Evolutionary conservation across 2,329 filamentous ascomycete genomes (phyloP), one percentile per base, ranked within the genome.

Genomic region (Diplocarpon mali): DNA sequence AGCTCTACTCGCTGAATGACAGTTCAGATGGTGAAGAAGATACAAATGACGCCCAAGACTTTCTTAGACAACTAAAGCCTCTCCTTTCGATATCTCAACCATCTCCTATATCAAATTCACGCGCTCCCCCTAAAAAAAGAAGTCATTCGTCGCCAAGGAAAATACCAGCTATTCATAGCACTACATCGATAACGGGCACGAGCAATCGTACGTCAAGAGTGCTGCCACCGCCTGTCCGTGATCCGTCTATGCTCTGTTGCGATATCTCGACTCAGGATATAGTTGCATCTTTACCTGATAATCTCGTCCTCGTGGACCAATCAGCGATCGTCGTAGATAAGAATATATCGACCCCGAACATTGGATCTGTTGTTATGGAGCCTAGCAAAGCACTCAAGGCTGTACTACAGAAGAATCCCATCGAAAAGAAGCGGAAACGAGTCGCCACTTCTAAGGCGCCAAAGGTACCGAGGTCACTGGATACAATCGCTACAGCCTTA

Each of bases 21-120:
- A 45, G 39, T 32, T 59, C 57, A 14, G 57, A 60, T 28, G 47
- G 53, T 7, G 57, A 60, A 35, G 45, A 48, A 24, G 49, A 50
- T 39, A 44, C 43, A 12, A 53, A 57, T 29, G 44, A 57, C 24
- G 42, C 47, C 10, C 37, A 50, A 13, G 42, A 49, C 17, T 34
- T 52, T 9, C 32, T 55, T 2, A 39, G 42, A 30, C 39, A 45
- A 20, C 40, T 45, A 12, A 48, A 44, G 2, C 32, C 39, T 32
- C 38, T 35, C 49, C 63, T 29, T 20, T 31, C 29, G 15, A 28
- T 39, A 63, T 68, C 31, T 5, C 27, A 32, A 10, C 13, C 43
- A 62, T 63, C 51, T 62, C 64, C 2, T 66, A 66, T 47, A 67
- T 63, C 8, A 57, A 50, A 7, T 57, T 50, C 37, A 65, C 66